Percentiles rank a stretch among this genome's conserved stretches.
Evolutionary conservation across 2,329 filamentous ascomycete species (phyloP).

Genomic region (Cryphonectria nitschkei): DNA sequence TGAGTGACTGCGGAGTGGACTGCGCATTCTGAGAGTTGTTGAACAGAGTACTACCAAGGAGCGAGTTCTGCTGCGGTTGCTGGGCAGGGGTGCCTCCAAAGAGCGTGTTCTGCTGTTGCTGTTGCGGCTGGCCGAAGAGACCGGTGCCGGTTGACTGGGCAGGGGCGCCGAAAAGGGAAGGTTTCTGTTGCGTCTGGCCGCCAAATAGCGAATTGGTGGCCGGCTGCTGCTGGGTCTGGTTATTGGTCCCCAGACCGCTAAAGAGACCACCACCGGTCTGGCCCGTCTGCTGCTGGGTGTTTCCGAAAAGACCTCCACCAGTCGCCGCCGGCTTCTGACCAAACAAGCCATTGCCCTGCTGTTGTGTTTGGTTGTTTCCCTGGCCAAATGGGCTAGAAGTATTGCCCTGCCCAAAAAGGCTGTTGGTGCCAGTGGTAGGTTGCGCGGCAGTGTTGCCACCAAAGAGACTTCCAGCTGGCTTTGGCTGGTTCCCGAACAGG

Average conservation of each 20-base stretch:
- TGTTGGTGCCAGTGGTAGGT: conserved; percentile 37
- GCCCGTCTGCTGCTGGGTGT: conserved; percentile 41
- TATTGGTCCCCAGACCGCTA: conserved; percentile 44
- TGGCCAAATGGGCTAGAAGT: conserved; percentile 35
- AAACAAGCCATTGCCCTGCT: conserved; percentile 45
- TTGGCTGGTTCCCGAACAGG: conserved; percentile 34
- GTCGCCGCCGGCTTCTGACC: conserved; percentile 45
- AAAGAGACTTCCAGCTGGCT: conserved; percentile 37
- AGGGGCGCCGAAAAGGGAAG: conserved; percentile 56
- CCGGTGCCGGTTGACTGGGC: conserved; percentile 50
- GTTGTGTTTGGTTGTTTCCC: conserved; percentile 31
- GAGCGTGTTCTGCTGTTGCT: conserved; percentile 39
- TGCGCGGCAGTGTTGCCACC: conserved; percentile 38
- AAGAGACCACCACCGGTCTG: conserved; percentile 55
- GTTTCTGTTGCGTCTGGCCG: conserved; percentile 56
- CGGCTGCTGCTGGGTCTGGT: conserved; percentile 43
- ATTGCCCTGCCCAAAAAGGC: conserved; percentile 45
- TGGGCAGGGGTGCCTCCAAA: conserved; percentile 53
- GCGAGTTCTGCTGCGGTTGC: conserved; percentile 52
- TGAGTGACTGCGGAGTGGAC: conserved; percentile 66
- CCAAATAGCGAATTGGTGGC: conserved; percentile 52
- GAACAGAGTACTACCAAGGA: conserved; percentile 61
- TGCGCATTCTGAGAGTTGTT: conserved; percentile 54
- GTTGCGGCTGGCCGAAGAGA: conserved; percentile 57
- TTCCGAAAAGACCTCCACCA: conserved; percentile 55